Evolutionary conservation across 352 stramenopile species (phyloP).

Genomic region (Aphanomyces stellatus): DNA sequence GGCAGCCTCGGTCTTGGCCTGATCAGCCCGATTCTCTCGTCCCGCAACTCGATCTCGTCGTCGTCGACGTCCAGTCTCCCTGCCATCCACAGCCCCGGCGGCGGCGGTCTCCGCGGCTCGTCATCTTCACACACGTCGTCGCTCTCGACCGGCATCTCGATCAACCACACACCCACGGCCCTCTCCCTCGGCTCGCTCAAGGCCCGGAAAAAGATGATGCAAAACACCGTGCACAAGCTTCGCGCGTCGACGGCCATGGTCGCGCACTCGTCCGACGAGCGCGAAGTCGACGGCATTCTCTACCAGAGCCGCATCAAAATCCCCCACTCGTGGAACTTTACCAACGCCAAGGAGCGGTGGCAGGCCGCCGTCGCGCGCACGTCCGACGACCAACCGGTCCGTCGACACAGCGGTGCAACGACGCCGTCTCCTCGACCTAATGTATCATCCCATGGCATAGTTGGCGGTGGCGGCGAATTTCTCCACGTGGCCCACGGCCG

Average conservation of each 20-base stretch:
- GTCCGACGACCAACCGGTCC: neutral
- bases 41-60: no score
- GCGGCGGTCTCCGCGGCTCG: no score
- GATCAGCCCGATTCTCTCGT: no score
- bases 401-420: neutral
- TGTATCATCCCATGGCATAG: no score
- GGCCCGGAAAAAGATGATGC: slow-evolving; percentile 19
- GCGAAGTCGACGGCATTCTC: slow-evolving; percentile 10
- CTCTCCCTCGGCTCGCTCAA: slow-evolving; percentile 13
- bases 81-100: no score
- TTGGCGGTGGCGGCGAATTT: no score
- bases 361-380: slow-evolving; percentile 3
- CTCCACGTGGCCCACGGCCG: no score
- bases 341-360: slow-evolving; percentile 17
- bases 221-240: neutral
- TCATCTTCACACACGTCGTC: no score
- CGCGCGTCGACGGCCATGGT: neutral
- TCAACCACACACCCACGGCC: neutral
- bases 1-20: no score
- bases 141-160: neutral
- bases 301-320: slow-evolving; percentile 19
- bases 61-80: neutral
- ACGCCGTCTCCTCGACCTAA: neutral
- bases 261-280: neutral
- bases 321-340: slow-evolving; percentile 1